Evolutionary conservation across 176 grass and related monocot genomes (phyloP).

Genomic region (Eleusine indica): DNA sequence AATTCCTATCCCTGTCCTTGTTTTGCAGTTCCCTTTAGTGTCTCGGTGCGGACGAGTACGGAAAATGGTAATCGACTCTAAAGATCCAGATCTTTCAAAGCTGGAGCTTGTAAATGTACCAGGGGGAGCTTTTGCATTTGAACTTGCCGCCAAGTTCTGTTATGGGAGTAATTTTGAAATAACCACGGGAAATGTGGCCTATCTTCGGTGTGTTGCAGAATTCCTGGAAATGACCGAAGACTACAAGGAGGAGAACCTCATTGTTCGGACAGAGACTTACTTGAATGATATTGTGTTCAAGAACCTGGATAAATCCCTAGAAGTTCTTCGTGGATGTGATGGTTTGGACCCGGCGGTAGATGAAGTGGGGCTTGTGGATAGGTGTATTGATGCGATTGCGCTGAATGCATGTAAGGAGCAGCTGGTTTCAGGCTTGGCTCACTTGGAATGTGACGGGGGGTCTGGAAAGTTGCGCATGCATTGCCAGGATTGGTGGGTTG

Average conservation of each 20-base stretch:
- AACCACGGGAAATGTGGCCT: slow-evolving; percentile 59
- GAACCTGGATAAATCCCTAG: slow-evolving; percentile 64
- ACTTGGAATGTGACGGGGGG: slow-evolving; percentile 52
- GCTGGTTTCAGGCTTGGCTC: slow-evolving; percentile 49
- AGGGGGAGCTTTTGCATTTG: slow-evolving; percentile 72
- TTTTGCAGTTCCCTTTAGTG: slow-evolving; percentile 66
- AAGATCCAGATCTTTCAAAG: slow-evolving; percentile 46
- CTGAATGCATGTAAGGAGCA: slow-evolving; percentile 68
- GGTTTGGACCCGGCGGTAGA: slow-evolving; percentile 61
- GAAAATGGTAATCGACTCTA: slow-evolving; percentile 45
- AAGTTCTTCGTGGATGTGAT: slow-evolving; percentile 67
- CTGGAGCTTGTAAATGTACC: slow-evolving; percentile 72
- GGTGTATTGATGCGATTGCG: slow-evolving; percentile 78
- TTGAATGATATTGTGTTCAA: slow-evolving; percentile 62
- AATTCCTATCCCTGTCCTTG: neutral
- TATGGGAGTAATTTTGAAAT: slow-evolving; percentile 84
- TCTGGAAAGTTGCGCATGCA: slow-evolving; percentile 47
- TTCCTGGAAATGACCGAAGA: slow-evolving; percentile 94
- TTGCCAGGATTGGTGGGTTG: slow-evolving; percentile 85
- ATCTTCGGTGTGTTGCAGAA: slow-evolving; percentile 72
- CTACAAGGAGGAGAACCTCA: slow-evolving; percentile 65
- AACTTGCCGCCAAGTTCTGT: slow-evolving; percentile 78
- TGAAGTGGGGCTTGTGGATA: slow-evolving; percentile 56
- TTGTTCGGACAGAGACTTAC: slow-evolving; percentile 62
- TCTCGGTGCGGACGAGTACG: slow-evolving; percentile 65